Evolutionary conservation across 306 rosid species (phyloP), one percentile per base, ranked within the genome.

Genomic region (Citrullus colocynthis): DNA sequence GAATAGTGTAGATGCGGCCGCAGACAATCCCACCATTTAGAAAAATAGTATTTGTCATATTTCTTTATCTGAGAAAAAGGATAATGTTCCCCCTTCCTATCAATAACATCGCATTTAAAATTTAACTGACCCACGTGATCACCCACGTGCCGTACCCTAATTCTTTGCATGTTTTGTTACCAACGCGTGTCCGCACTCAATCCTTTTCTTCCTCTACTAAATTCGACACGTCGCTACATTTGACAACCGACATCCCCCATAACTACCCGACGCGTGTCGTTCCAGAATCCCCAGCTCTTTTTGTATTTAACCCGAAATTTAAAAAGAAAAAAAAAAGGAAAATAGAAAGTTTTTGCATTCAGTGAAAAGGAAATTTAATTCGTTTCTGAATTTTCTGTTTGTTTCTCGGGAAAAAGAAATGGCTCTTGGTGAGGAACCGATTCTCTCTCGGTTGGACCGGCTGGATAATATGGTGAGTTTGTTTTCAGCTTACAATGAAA

Each of bases 391-490:
- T 67, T 73, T 73, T 80, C 71, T 80, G 78, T 82, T 75, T 86
- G 84, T 71, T 84, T 86, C 49, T 24, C 34, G 79, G 78, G 86
- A 88, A 84, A 36, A 84, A 36, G 84, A 64, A 18, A 88, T 78
- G 90, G 83, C 70, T 37, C 3, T 82, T 2, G 41, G 76, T 0
- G 86, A 80, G 7, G 91, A 89, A 77, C 93, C 95, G 14, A 89
- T 94, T 67, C 90, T 89, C 75, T 85, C 91, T 14, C 85, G 92
- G 58, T 78, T 90, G 54, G 90, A 90, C 37, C 95, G 93, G 42
- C 80, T 94, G 74, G 97, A 94, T 78, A 56, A 84, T 57, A 86
- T 94, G 86, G 97, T 86, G 58, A 83, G 82, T 83, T 56, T 36
- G 1, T 17, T 62, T 15, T 49, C 14, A 14, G 41, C 2, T 24